phyloP scores from a whole-genome alignment of 805 yeast species.

The Hanseniaspora clermontiae region DNA sequence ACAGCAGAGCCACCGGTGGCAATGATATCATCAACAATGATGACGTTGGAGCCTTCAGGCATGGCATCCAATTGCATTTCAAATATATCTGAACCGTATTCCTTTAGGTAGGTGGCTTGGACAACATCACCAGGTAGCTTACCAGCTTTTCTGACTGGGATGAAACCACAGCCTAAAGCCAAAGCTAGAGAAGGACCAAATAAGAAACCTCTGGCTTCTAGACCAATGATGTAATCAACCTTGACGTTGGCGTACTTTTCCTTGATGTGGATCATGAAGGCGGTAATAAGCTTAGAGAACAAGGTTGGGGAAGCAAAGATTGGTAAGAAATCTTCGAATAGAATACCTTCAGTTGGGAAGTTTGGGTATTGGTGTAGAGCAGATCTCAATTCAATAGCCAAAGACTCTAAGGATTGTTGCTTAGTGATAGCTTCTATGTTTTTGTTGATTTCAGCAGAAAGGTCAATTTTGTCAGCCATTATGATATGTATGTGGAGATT shows the following conservation, averaged over 20 bases:
- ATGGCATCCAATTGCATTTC: slow-evolving; percentile 79
- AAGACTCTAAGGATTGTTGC: slow-evolving; percentile 16
- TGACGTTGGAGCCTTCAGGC: slow-evolving; percentile 65
- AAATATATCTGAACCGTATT: slow-evolving; percentile 82
- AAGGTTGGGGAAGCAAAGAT: slow-evolving; percentile 71
- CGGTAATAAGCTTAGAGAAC: slow-evolving; percentile 69
- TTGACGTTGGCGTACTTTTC: slow-evolving; percentile 40
- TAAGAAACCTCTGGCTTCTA: slow-evolving; percentile 92
- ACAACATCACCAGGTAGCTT: slow-evolving; percentile 80
- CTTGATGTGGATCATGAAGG: slow-evolving; percentile 64
- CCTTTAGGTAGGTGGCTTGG: slow-evolving; percentile 68
- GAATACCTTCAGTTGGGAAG: slow-evolving; percentile 84
- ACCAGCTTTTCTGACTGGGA: slow-evolving; percentile 91
- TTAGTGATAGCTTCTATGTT: slow-evolving; percentile 1
- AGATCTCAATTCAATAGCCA: slow-evolving; percentile 37
- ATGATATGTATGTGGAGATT: neutral
- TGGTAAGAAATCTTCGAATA: slow-evolving; percentile 94
- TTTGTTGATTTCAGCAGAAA: neutral
- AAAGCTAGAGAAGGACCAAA: slow-evolving; percentile 94
- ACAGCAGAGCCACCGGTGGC: slow-evolving; percentile 97
- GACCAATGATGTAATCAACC: slow-evolving; percentile 82
- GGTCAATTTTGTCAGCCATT: slow-evolving; percentile 5
- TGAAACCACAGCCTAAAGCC: slow-evolving; percentile 76
- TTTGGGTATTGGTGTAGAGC: slow-evolving; percentile 73
- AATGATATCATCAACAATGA: slow-evolving; percentile 88